Conservation (phyloP, 805 yeast genomes). For the Teunomyces tritomae region DNA sequence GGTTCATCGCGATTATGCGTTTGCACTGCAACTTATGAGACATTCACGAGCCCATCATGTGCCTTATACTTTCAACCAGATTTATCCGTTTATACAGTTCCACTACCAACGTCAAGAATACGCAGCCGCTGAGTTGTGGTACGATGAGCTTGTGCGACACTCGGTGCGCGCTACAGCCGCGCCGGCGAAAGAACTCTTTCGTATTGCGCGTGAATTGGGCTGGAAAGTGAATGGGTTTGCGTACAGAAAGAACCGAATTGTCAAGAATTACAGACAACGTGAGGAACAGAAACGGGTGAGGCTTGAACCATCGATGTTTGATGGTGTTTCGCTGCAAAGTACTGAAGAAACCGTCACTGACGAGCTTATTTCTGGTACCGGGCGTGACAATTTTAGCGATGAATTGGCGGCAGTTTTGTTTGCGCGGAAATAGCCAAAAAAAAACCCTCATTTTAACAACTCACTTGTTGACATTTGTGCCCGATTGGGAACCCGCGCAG, state of each 20-base stretch:
- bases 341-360: slow-evolving; percentile 15
- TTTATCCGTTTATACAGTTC: slow-evolving; percentile 36
- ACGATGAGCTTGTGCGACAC: slow-evolving; percentile 27
- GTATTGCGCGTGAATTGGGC: slow-evolving; percentile 32
- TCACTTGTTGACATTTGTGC: background rate
- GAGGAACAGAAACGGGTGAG: slow-evolving; percentile 11
- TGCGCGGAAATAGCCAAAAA: background rate
- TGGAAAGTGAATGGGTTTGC: slow-evolving; percentile 37
- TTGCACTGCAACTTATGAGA: slow-evolving; percentile 31
- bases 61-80: slow-evolving; percentile 39
- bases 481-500: slow-evolving; percentile 4
- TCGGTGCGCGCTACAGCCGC: slow-evolving; percentile 29
- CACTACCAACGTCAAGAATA: slow-evolving; percentile 31
- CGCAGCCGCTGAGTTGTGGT: slow-evolving; percentile 37
- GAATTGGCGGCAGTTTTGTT: slow-evolving; percentile 20
- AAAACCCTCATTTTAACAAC: too few species aligned
- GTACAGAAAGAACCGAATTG: slow-evolving; percentile 23
- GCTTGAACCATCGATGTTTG: slow-evolving; percentile 5
- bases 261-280: slow-evolving; percentile 20
- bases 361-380: slow-evolving; percentile 18
- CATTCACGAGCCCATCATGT: slow-evolving; percentile 21
- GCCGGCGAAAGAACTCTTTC: slow-evolving; percentile 26
- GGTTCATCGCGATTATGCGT: slow-evolving; percentile 31
- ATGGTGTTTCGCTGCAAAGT: slow-evolving; percentile 2
- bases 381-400: slow-evolving; percentile 16